Percentiles rank a stretch among this genome's conserved stretches.
Evolutionary conservation across 2,329 filamentous ascomycete genomes (phyloP).

Genomic region (Paraphoma chrysanthemicola): DNA sequence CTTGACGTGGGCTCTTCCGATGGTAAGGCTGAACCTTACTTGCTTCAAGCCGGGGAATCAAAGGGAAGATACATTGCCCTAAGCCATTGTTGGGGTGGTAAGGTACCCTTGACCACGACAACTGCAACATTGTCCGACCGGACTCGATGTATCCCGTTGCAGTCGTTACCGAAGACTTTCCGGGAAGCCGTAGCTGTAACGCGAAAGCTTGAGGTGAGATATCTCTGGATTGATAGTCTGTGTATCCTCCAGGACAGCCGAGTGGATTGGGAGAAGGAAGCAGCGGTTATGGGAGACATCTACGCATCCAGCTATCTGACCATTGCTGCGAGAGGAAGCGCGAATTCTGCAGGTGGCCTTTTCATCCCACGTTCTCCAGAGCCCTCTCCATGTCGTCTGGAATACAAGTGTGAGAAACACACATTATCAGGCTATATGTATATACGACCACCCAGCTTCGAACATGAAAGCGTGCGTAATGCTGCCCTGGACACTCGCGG

Average conservation of each 20-base stretch:
- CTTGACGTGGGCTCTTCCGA: neutral
- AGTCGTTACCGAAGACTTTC: neutral
- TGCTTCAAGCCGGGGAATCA: neutral
- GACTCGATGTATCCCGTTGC: neutral
- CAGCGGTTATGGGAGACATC: neutral
- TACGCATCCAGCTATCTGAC: neutral
- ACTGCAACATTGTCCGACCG: neutral
- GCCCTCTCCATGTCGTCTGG: neutral
- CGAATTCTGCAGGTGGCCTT: neutral
- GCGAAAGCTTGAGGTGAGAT: neutral
- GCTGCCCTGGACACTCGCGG: neutral
- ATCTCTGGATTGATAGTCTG: neutral
- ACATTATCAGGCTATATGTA: neutral
- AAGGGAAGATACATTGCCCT: neutral
- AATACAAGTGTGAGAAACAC: neutral
- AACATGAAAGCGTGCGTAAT: neutral
- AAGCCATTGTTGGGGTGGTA: neutral
- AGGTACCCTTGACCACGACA: neutral
- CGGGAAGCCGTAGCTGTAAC: neutral
- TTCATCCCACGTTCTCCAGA: neutral
- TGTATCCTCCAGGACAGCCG: neutral
- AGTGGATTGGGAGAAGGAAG: neutral
- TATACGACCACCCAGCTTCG: neutral
- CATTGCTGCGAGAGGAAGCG: neutral
- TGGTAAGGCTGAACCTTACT: neutral